Percentiles rank a stretch among this genome's conserved stretches.
These are phyloP conservation scores for Tricholoma flavovirens DNA, from an alignment of 768 basidiomycete species.

Conservation along the genomic window DNA sequence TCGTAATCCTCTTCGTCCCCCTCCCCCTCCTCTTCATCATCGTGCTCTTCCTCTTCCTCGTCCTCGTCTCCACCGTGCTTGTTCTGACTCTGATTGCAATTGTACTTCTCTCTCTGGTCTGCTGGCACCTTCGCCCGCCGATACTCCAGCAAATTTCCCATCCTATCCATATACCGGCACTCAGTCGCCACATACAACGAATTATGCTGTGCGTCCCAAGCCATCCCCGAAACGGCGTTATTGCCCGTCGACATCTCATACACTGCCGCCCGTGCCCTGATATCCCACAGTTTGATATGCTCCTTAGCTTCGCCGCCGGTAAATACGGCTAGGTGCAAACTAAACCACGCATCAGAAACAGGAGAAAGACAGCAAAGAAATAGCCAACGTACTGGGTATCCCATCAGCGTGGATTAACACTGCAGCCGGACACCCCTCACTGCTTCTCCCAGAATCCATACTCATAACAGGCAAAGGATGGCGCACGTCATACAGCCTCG, in stretches of 20 bases:
- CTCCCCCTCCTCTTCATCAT: neutral
- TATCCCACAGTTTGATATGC: conserved; percentile 37
- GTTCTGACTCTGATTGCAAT: neutral
- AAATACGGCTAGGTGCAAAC: conserved; percentile 22
- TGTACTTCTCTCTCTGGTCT: neutral
- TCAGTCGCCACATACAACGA: conserved; percentile 31
- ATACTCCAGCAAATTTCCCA: conserved; percentile 12
- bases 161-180: conserved; percentile 24
- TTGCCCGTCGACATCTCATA: conserved; percentile 43
- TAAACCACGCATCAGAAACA: neutral
- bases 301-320: conserved; percentile 23
- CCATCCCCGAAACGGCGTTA: conserved; percentile 29
- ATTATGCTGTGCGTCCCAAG: conserved; percentile 26
- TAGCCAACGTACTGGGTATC: conserved; percentile 24
- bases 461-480: conserved; percentile 31
- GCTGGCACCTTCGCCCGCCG: conserved; percentile 7
- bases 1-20: neutral
- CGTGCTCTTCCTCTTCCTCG: neutral
- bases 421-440: conserved; percentile 16
- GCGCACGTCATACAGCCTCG: conserved; percentile 33
- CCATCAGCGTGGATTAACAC: conserved; percentile 32
- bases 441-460: conserved; percentile 17
- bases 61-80: neutral
- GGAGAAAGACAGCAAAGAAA: neutral
- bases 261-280: conserved; percentile 27